A percentile compares a stretch with the other conserved stretches of the same genome.
phyloP scores from a whole-genome alignment of 2,329 filamentous ascomycete genomes.

The Clathrospora elynae region DNA sequence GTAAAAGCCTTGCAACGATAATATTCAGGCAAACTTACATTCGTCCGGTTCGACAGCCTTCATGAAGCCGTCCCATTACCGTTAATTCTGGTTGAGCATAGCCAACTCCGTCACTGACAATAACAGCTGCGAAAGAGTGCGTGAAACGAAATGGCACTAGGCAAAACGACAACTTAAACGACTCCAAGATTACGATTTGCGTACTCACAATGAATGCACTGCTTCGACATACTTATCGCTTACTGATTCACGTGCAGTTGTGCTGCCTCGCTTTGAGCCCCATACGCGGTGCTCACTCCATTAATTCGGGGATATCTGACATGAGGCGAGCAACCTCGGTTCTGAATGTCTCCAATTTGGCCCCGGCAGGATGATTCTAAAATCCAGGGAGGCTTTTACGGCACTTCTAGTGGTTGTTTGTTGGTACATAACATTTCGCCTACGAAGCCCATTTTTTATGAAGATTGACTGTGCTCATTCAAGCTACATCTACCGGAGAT shows the following conservation, averaged over 20 bases:
- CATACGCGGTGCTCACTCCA: background rate
- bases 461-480: conserved; percentile 19
- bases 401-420: no score
- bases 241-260: background rate
- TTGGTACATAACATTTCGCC: no score
- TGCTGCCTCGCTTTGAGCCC: background rate
- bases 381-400: no score
- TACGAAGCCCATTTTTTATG: conserved; percentile 7
- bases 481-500: conserved; percentile 18
- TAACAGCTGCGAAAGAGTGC: conserved; percentile 21
- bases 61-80: conserved; percentile 14
- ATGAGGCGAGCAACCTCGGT: conserved; percentile 24
- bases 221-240: no score
- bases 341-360: conserved; percentile 10
- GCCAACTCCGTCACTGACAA: conserved; percentile 19
- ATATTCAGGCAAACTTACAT: conserved; percentile 16
- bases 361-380: no score
- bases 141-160: conserved; percentile 22
- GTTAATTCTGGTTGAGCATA: conserved; percentile 12
- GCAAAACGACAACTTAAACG: conserved; percentile 22
- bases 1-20: background rate
- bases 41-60: conserved; percentile 15
- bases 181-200: conserved; percentile 32
- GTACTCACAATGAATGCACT: conserved; percentile 27
- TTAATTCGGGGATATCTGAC: conserved; percentile 13